A percentile compares a stretch with the other conserved stretches of the same genome.
Evolutionary conservation across 73 alveolate genomes (phyloP).

Genomic region (Uronychia binucleata): DNA sequence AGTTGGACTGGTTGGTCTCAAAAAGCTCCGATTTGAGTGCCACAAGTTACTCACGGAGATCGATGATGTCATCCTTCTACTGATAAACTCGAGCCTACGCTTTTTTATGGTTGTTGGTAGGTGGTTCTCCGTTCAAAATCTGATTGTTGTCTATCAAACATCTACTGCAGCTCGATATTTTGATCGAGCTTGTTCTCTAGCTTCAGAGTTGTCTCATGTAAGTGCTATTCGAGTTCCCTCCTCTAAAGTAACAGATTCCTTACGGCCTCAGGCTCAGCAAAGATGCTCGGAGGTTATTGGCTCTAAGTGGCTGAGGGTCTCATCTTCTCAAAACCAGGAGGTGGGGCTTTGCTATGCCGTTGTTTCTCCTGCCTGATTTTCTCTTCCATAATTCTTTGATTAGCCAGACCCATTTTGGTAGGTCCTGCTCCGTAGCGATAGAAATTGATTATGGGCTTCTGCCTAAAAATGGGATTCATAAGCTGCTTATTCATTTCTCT

Average conservation of each 20-base stretch:
- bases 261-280: too few relatives aligned
- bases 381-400: neutral
- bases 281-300: neutral
- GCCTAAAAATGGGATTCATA: neutral
- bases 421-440: neutral
- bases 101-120: neutral
- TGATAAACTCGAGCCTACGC: neutral
- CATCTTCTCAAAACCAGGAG: neutral
- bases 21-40: constrained; percentile 19
- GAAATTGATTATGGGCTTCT: neutral
- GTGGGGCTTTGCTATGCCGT: neutral
- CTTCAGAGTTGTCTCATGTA: constrained; percentile 19
- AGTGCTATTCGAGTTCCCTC: constrained; percentile 23
- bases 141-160: neutral
- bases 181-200: constrained; percentile 23
- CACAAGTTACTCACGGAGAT: constrained; percentile 10
- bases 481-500: neutral
- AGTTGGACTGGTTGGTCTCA: constrained; percentile 14
- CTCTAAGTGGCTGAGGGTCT: neutral
- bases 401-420: neutral
- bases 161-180: constrained; percentile 6
- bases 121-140: neutral
- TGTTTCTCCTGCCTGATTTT: neutral
- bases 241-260: neutral
- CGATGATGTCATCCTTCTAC: constrained; percentile 19